Base-by-base conservation (phyloP, 2,329 filamentous ascomycete species). In the Sphaceloma murrayae region DNA sequence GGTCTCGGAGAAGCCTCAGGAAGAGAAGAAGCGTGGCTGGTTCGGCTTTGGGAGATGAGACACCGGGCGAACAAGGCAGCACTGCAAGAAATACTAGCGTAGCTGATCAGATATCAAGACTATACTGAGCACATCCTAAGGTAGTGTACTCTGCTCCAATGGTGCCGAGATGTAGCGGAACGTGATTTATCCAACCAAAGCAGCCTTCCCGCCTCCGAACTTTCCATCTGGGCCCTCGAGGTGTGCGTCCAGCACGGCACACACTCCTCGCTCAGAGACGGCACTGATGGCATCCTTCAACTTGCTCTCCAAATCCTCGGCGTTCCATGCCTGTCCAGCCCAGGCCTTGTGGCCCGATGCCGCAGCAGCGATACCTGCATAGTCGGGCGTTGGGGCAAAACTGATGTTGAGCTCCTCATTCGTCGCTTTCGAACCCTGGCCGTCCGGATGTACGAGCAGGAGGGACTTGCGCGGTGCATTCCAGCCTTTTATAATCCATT, bases 341-440 rank as follows among this genome's bases (percentile, higher is more conserved):
- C 77, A 82, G 2, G 77, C 56, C 42, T 76, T 66, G 0, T 77
- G 77, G 5, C 78, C 78, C 0, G 72, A 69, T 0, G 79, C 77
- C 4, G 79, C 79, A 57, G 74, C 77, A 1, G 79, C 79, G 49
- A 82, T 82, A 1, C 78, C 78, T 0, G 76, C 66, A 54, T 82
- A 82, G 50, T 83, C 78, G 0, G 79, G 79, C 0, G 74, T 75
- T 0, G 78, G 78, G 1, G 68, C 70, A 53, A 83, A 82, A 0
- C 70, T 74, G 51, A 83, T 82, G 51, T 82, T 81, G 27, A 82
- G 58, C 34, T 78, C 77, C 48, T 75, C 71, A 48, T 81, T 81
- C 30, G 68, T 72, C 2, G 73, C 75, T 46, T 75, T 76, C 1
- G 69, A 73, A 1, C 75, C 78, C 42, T 73, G 67, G 8, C 79